These are phyloP conservation scores for Populus hybrid DNA, from an alignment of 441 rosid genomes.

Conservation along the genomic window DNA sequence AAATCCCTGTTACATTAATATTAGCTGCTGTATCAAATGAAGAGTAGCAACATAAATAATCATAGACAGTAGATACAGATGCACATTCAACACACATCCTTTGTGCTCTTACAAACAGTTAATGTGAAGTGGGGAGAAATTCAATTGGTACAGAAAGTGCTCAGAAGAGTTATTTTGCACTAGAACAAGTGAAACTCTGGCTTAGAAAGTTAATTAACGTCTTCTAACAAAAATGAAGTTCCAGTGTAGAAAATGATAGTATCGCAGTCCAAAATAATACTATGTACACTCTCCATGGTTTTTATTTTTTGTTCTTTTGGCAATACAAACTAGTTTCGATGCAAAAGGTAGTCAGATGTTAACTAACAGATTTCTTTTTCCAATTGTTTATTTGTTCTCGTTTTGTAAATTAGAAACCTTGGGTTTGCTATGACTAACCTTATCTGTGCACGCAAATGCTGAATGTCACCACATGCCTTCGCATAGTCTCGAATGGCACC, in stretches of 20 bases:
- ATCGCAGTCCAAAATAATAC: background rate
- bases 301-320: background rate
- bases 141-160: background rate
- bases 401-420: background rate
- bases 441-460: conserved; percentile 85
- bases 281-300: background rate
- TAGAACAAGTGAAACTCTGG: background rate
- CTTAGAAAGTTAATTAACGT: background rate
- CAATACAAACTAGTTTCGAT: background rate
- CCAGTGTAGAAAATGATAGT: background rate
- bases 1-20: conserved; percentile 71
- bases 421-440: conserved; percentile 41
- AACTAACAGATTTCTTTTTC: background rate
- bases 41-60: conserved; percentile 6
- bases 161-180: background rate
- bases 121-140: background rate
- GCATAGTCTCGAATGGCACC: conserved; percentile 72
- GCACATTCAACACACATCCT: background rate
- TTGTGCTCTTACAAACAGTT: background rate
- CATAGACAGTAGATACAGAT: background rate
- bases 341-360: background rate
- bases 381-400: background rate
- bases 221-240: background rate
- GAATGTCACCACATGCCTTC: conserved; percentile 45
- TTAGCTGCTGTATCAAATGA: conserved; percentile 11